Percentiles rank a stretch among this genome's conserved stretches.
These are phyloP conservation scores for Lyophyllum shimeji DNA, from an alignment of 768 basidiomycete genomes.

Conservation along the genomic window DNA sequence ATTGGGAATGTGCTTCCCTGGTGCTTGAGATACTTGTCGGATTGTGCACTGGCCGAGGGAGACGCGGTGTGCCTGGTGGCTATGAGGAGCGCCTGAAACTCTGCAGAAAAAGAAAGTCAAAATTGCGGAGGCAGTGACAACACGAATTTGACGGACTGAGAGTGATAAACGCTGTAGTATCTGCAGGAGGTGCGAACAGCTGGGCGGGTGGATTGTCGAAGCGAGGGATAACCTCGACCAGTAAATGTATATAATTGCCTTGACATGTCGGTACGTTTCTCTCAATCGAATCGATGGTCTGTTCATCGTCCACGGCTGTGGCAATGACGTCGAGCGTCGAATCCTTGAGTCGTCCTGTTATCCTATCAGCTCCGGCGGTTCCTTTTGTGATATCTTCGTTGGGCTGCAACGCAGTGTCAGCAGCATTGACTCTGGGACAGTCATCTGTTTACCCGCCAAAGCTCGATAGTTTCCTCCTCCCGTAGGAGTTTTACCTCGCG, in stretches of 20 bases:
- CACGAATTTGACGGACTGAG: neutral
- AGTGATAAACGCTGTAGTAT: conserved; percentile 1
- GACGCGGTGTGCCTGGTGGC: neutral
- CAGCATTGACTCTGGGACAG: neutral
- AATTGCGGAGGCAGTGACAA: neutral
- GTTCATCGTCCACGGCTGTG: neutral
- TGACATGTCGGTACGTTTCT: neutral
- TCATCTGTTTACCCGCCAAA: conserved; percentile 7
- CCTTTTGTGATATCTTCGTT: conserved; percentile 3
- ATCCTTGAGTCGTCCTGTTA: neutral
- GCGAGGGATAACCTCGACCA: conserved; percentile 2
- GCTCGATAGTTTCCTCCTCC: conserved; percentile 4
- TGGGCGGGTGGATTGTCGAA: neutral
- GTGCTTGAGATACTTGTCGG: neutral
- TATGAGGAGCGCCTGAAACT: conserved; percentile 3
- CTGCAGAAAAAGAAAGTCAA: conserved; percentile 1
- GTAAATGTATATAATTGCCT: conserved; percentile 6
- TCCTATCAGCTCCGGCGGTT: neutral
- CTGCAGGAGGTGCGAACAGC: neutral
- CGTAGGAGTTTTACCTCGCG: neutral
- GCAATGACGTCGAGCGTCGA: conserved; percentile 6
- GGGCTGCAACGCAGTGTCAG: conserved; percentile 1
- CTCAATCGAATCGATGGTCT: conserved; percentile 6
- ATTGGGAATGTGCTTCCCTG: conserved; percentile 2
- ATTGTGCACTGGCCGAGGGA: conserved; percentile 3